Percentiles rank a stretch among this genome's conserved stretches.
Conservation (phyloP, 139 green algal species). For the Chlorella sorokiniana region DNA sequence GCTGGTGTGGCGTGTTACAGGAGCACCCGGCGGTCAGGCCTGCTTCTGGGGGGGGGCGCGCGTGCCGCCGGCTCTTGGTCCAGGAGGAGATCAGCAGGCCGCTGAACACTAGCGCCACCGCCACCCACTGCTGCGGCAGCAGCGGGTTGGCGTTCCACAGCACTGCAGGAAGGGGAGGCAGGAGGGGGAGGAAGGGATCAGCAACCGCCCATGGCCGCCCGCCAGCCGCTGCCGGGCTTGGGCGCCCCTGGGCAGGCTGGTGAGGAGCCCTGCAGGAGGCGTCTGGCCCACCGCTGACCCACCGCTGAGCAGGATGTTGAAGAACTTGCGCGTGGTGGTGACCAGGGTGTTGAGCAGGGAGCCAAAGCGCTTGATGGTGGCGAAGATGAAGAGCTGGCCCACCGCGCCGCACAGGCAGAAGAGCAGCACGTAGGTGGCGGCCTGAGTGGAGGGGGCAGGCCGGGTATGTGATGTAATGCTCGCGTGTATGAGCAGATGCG, state of each 20-base stretch:
- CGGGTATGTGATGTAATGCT: neutral
- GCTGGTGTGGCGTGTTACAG: too few relatives aligned
- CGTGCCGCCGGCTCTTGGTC: conserved; percentile 64
- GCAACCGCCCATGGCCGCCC: neutral
- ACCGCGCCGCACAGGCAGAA: conserved; percentile 95
- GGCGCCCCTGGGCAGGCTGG: too few relatives aligned
- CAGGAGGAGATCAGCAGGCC: conserved; percentile 78
- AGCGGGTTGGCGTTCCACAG: conserved; percentile 78
- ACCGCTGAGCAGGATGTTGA: conserved; percentile 91
- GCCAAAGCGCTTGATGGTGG: conserved; percentile 93
- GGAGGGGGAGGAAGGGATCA: neutral
- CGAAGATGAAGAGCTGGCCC: conserved; percentile 98
- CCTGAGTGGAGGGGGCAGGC: conserved; percentile 27
- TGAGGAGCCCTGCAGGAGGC: too few relatives aligned
- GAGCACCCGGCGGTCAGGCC: too few relatives aligned
- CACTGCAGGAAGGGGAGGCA: conserved; percentile 16
- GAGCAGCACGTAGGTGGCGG: conserved; percentile 70
- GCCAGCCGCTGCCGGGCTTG: too few relatives aligned
- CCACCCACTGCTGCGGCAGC: conserved; percentile 86
- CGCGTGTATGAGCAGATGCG: too few relatives aligned
- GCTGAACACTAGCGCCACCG: conserved; percentile 89
- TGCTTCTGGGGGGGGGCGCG: too few relatives aligned
- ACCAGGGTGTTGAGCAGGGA: conserved; percentile 90
- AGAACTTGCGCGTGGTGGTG: conserved; percentile 99
- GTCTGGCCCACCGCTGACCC: neutral